Percentiles rank a stretch among this genome's conserved stretches.
Evolutionary conservation across 805 yeast species (phyloP).

Genomic region (Metschnikowia orientalis): DNA sequence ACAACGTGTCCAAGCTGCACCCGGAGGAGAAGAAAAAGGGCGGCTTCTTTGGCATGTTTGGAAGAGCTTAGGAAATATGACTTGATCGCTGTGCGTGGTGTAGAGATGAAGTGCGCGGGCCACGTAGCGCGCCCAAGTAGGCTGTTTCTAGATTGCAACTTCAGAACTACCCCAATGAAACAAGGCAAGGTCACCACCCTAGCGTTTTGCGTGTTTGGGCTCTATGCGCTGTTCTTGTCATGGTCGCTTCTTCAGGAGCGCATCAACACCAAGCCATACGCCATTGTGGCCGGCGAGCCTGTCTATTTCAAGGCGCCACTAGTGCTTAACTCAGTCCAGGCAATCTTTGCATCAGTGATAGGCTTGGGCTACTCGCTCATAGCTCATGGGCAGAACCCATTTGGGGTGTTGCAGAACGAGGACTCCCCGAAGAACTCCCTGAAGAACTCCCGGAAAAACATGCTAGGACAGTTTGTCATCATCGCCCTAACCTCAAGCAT

Average conservation of each 20-base stretch:
- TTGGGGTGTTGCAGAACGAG: slow-evolving; percentile 5
- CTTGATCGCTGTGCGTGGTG: too few relatives aligned
- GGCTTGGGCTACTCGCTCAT: slow-evolving; percentile 56
- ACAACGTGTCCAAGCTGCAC: slow-evolving; percentile 16
- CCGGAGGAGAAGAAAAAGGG: slow-evolving; percentile 43
- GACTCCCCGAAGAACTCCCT: too few relatives aligned
- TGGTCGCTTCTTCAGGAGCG: slow-evolving; percentile 95
- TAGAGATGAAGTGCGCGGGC: too few relatives aligned
- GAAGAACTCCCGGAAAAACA: neutral
- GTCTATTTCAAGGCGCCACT: slow-evolving; percentile 70
- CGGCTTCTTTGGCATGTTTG: slow-evolving; percentile 73
- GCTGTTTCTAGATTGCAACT: neutral
- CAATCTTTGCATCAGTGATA: slow-evolving; percentile 62
- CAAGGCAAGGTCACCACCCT: slow-evolving; percentile 20
- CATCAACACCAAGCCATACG: slow-evolving; percentile 72
- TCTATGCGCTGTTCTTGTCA: slow-evolving; percentile 78
- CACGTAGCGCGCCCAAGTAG: too few relatives aligned
- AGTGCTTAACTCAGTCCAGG: slow-evolving; percentile 72
- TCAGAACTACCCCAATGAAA: slow-evolving; percentile 4
- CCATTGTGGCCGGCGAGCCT: slow-evolving; percentile 33
- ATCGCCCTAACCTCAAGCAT: slow-evolving; percentile 74
- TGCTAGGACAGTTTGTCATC: slow-evolving; percentile 37
- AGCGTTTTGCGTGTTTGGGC: slow-evolving; percentile 48
- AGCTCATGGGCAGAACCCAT: slow-evolving; percentile 23
- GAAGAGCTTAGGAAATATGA: slow-evolving; percentile 36